phyloP scores from a whole-genome alignment of 352 stramenopile species.

The Phytophthora boehmeriae region DNA sequence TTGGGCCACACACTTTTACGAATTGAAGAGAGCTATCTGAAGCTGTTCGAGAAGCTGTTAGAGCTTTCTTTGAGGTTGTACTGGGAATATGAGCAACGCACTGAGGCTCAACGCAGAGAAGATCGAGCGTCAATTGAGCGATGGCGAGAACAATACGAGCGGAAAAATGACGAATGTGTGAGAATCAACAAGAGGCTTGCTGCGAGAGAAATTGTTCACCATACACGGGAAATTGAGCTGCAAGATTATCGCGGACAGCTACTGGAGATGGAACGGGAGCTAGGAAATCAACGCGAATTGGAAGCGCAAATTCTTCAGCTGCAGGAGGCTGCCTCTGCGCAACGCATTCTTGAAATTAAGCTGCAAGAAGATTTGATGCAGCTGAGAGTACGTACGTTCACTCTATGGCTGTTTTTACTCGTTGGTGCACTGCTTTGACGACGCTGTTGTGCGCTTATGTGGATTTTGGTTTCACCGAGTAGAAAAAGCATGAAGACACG shows the following conservation, averaged over 20 bases:
- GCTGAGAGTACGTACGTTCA: constrained; percentile 34
- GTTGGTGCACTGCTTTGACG: too few relatives aligned
- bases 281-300: constrained; percentile 39
- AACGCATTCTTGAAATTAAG: constrained; percentile 34
- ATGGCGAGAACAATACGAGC: constrained; percentile 60
- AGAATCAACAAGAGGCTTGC: constrained; percentile 64
- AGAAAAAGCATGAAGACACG: constrained; percentile 60
- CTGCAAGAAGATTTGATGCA: constrained; percentile 39
- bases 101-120: constrained; percentile 46
- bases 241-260: constrained; percentile 49
- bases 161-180: constrained; percentile 45
- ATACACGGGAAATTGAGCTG: constrained; percentile 57
- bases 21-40: constrained; percentile 78
- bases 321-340: constrained; percentile 32
- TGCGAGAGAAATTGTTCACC: constrained; percentile 57
- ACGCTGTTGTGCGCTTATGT: too few relatives aligned
- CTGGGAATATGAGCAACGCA: constrained; percentile 69
- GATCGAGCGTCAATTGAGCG: constrained; percentile 49
- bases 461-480: neutral
- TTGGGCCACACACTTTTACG: constrained; percentile 68
- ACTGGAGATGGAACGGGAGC: constrained; percentile 40
- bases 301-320: constrained; percentile 52
- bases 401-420: too few relatives aligned
- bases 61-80: constrained; percentile 75
- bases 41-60: constrained; percentile 79